These are phyloP conservation scores for Neophaeococcomyces aloes DNA, from an alignment of 2,329 filamentous ascomycete genomes.

Conservation along the genomic window DNA sequence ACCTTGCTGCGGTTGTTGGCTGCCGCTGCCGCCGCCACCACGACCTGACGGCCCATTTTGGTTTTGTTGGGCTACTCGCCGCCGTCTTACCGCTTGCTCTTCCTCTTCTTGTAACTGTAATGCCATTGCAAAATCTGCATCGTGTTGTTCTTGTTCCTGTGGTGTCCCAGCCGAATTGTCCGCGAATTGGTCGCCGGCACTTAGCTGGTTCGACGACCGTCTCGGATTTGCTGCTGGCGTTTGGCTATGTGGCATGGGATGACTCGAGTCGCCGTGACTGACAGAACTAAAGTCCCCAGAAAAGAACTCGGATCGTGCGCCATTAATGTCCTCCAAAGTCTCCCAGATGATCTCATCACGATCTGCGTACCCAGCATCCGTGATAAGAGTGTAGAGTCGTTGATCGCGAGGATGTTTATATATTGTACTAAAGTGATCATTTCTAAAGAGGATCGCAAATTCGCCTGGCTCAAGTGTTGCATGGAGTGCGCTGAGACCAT, in stretches of 20 bases:
- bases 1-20: background rate
- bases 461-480: conserved; percentile 63
- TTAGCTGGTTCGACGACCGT: background rate
- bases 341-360: conserved; percentile 96
- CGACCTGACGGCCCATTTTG: conserved; percentile 2
- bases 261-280: conserved; percentile 39
- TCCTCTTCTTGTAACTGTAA: conserved; percentile 93
- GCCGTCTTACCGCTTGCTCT: conserved; percentile 37
- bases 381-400: conserved; percentile 73
- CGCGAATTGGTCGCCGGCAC: background rate
- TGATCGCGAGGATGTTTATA: conserved; percentile 75
- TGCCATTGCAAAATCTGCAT: conserved; percentile 67
- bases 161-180: conserved; percentile 27
- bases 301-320: conserved; percentile 70
- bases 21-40: background rate
- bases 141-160: conserved; percentile 57
- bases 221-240: conserved; percentile 4
- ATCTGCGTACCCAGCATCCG: conserved; percentile 77
- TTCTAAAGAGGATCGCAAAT: conserved; percentile 85
- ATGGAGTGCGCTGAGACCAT: conserved; percentile 65
- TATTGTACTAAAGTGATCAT: conserved; percentile 91
- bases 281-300: conserved; percentile 83
- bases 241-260: conserved; percentile 4
- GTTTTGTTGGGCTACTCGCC: conserved; percentile 15
- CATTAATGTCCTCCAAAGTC: conserved; percentile 77